Evolutionary conservation across 139 green algal genomes (phyloP).

Genomic region (Dunaliella primolecta): DNA sequence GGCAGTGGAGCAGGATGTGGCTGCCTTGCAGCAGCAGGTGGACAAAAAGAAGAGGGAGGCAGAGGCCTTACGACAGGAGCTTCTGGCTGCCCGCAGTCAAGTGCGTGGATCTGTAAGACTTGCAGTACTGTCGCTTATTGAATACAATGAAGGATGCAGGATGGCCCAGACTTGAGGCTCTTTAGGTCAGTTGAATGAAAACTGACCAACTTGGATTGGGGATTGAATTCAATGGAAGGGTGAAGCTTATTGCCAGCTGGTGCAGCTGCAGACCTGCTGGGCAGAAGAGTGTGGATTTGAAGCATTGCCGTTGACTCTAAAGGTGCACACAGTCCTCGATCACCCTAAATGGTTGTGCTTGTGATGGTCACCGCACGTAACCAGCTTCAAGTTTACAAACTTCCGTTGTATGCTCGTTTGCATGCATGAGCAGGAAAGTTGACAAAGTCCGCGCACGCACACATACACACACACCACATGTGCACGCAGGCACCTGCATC

Average conservation of each 20-base stretch:
- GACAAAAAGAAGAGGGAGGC: not conserved
- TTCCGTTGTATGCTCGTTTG: too few relatives aligned
- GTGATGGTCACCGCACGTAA: too few relatives aligned
- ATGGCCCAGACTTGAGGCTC: not conserved
- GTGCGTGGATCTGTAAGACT: not conserved
- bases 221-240: not conserved
- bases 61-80: not conserved
- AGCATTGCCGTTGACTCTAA: too few relatives aligned
- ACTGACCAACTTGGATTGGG: not conserved
- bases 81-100: not conserved
- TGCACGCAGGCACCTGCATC: too few relatives aligned
- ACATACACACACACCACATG: too few relatives aligned
- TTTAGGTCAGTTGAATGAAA: not conserved
- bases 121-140: not conserved
- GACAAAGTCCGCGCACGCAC: too few relatives aligned
- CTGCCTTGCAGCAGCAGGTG: not conserved
- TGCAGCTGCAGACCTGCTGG: not conserved
- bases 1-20: slow-evolving; percentile 15
- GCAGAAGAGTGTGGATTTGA: too few relatives aligned
- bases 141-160: not conserved
- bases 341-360: too few relatives aligned
- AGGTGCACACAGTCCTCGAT: too few relatives aligned
- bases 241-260: not conserved
- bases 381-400: too few relatives aligned
- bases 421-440: too few relatives aligned